Evolutionary conservation across 192 early-diverging fungal genomes (phyloP), one percentile per base, ranked within the genome.

Genomic region (Borealophlyctis nickersoniae): DNA sequence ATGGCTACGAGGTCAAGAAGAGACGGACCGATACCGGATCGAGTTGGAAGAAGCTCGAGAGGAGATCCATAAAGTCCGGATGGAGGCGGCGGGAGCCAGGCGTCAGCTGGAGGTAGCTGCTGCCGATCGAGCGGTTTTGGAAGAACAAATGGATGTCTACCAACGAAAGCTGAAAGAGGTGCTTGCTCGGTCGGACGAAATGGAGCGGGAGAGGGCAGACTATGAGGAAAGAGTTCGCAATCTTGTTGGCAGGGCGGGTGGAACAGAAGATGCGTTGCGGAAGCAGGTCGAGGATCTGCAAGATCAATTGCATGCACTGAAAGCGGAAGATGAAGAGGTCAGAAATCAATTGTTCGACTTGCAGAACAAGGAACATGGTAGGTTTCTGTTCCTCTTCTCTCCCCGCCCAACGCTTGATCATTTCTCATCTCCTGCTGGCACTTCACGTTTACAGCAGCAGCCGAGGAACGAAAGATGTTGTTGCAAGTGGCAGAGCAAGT

Each of bases 261-360:
- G n/a, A n/a, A n/a, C n/a, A n/a, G n/a, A n/a, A n/a, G n/a, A n/a
- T n/a, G n/a, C n/a, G n/a, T n/a, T n/a, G n/a, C n/a, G n/a, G 39
- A 45, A 45, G 39, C 39, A 55, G 53, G 53, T 55, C 53, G 29
- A 55, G 16, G 53, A 55, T 55, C 24, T 55, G 53, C 23, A n/a
- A 13, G 53, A 24, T 55, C 16, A 55, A 26, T 26, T 13, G 19
- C 14, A 30, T 13, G 53, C 13, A 16, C 29, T 55, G 53, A 24
- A 45, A 45, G 19, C 9, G 39, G 39, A 45, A 45, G 39, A 55
- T 55, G 19, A 24, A 55, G 53, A 55, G 53, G 53, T 24, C 13
- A 0, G 53, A 30, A 24, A 13, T 55, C 13, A n/a, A 14, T 13
- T n/a, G 53, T 13, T 24, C 14, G 53, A 55, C 1, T 13, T 30